Evolutionary conservation across 169 alveolate genomes (phyloP).

Genomic region (Hammondia hammondi): DNA sequence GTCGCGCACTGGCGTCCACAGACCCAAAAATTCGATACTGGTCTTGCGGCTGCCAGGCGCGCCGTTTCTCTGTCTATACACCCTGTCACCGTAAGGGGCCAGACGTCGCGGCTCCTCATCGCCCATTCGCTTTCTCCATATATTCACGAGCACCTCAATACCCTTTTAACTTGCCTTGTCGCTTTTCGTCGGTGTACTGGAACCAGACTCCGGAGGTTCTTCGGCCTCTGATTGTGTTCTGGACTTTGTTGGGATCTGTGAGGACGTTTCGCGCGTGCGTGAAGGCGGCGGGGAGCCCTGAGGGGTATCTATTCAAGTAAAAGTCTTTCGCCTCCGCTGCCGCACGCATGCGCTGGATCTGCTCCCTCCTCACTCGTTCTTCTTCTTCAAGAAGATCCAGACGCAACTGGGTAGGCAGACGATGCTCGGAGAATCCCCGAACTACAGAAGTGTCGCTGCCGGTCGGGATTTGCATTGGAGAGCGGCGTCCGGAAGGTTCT

Average conservation of each 20-base stretch:
- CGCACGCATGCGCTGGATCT: neutral
- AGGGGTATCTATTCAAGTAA: neutral
- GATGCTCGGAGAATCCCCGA: slow-evolving; percentile 1
- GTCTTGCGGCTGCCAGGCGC: neutral
- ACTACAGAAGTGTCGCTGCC: neutral
- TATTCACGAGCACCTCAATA: neutral
- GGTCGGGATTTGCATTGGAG: neutral
- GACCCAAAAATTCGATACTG: too few relatives aligned
- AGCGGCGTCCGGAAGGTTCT: too few relatives aligned
- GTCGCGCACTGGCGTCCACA: too few relatives aligned
- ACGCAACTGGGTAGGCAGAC: slow-evolving; percentile 10
- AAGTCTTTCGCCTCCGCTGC: neutral
- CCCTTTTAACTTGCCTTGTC: slow-evolving; percentile 18
- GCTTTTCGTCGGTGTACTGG: slow-evolving; percentile 45
- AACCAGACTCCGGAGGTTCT: slow-evolving; percentile 59
- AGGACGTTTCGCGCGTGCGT: neutral
- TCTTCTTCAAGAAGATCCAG: slow-evolving; percentile 27
- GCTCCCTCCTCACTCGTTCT: neutral
- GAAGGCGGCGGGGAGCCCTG: neutral
- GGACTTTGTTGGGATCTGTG: slow-evolving; percentile 1
- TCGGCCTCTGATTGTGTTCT: neutral
- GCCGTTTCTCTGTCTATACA: neutral
- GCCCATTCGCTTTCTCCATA: neutral
- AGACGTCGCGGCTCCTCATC: neutral
- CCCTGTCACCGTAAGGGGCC: neutral